phyloP scores from a whole-genome alignment of 495 filamentous ascomycete species.

The Tuber calosporum region DNA sequence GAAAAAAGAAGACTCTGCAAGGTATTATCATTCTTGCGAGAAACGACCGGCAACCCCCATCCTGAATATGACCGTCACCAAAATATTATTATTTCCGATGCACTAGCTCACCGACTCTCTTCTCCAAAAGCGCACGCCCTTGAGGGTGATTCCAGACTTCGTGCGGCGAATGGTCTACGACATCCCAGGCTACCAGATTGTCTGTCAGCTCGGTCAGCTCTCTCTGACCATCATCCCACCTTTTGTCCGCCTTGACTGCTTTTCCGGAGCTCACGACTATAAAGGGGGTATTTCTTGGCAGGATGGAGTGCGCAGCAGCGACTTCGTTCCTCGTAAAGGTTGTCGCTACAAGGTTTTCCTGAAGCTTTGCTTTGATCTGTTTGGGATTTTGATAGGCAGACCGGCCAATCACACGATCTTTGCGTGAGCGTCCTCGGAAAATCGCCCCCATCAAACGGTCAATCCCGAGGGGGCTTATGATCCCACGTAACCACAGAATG shows the following conservation, averaged over 20 bases:
- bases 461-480: constrained; percentile 79
- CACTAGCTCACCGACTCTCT: constrained; percentile 58
- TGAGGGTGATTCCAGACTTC: constrained; percentile 68
- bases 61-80: too few relatives aligned
- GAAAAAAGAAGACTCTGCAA: background rate
- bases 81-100: background rate
- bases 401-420: constrained; percentile 75
- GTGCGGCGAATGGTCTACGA: constrained; percentile 77
- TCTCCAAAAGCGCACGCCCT: constrained; percentile 64
- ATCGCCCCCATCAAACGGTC: constrained; percentile 68
- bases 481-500: constrained; percentile 71
- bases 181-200: constrained; percentile 74
- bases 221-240: constrained; percentile 74
- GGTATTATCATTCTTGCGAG: background rate
- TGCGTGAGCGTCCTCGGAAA: constrained; percentile 66
- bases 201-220: constrained; percentile 72
- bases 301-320: constrained; percentile 64
- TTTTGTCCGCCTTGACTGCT: constrained; percentile 50
- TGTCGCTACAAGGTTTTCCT: constrained; percentile 82
- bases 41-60: background rate
- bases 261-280: constrained; percentile 74
- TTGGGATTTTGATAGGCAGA: constrained; percentile 70
- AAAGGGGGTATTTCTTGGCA: constrained; percentile 61
- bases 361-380: constrained; percentile 78
- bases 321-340: constrained; percentile 77